These are phyloP conservation scores for Biscogniauxia marginata DNA, from an alignment of 2,329 filamentous ascomycete genomes.

Conservation along the genomic window DNA sequence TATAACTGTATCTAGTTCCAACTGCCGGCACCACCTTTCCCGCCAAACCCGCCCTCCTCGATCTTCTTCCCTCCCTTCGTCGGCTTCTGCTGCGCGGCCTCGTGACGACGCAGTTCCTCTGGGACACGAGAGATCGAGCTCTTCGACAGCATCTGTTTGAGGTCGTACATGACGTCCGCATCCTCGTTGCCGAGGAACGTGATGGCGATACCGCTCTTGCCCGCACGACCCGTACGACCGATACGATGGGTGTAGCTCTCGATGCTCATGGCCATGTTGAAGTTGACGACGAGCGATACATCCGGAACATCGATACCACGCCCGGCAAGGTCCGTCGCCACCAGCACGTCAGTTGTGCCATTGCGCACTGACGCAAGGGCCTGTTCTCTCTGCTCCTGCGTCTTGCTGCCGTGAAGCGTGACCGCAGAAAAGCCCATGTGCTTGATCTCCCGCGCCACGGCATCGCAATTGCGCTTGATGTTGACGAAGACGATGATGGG, in stretches of 20 bases:
- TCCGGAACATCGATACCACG: conserved; percentile 97
- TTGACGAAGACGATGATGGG: conserved; percentile 99
- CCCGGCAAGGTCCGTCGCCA: conserved; percentile 92
- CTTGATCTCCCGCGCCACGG: conserved; percentile 90
- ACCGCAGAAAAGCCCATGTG: conserved; percentile 87
- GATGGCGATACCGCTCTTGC: conserved; percentile 93
- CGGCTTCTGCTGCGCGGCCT: conserved; percentile 84
- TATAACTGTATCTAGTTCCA: neutral
- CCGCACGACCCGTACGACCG: conserved; percentile 93
- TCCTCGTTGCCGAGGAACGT: conserved; percentile 95
- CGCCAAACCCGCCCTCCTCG: conserved; percentile 17
- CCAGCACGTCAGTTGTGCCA: conserved; percentile 80
- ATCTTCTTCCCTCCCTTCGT: conserved; percentile 37
- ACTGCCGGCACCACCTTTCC: neutral
- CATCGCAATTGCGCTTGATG: conserved; percentile 98
- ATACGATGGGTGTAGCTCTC: conserved; percentile 97
- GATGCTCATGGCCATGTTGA: conserved; percentile 95
- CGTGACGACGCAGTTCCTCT: conserved; percentile 85
- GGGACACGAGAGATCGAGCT: conserved; percentile 84
- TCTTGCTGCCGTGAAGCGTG: conserved; percentile 93
- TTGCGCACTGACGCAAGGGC: conserved; percentile 82
- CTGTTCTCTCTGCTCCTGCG: conserved; percentile 95
- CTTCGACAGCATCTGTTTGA: conserved; percentile 95
- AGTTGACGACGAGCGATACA: conserved; percentile 92
- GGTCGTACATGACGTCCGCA: conserved; percentile 84